Percentiles rank a stretch among this genome's conserved stretches.
Conservation (phyloP, 306 rosid species). For the Trifolium pratense region DNA sequence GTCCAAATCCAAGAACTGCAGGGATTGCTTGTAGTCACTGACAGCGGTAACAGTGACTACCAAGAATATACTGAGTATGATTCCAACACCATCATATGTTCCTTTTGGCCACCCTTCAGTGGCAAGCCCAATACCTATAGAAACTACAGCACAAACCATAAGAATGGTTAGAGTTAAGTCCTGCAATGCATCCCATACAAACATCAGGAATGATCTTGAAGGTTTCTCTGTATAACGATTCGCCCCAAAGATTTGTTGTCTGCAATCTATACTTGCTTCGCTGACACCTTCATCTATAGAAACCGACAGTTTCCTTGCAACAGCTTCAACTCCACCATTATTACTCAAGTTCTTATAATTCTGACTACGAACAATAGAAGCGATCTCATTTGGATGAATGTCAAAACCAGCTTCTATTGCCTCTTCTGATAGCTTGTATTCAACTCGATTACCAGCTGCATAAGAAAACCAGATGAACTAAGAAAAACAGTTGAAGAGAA, state of each 20-base stretch:
- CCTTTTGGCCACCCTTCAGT: slow-evolving; percentile 98
- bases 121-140: slow-evolving; percentile 80
- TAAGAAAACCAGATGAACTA: slow-evolving; percentile 43
- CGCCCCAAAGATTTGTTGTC: slow-evolving; percentile 79
- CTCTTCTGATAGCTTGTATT: slow-evolving; percentile 66
- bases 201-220: slow-evolving; percentile 65
- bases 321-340: slow-evolving; percentile 65
- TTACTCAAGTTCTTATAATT: slow-evolving; percentile 51
- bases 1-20: slow-evolving; percentile 87
- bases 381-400: slow-evolving; percentile 89
- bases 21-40: slow-evolving; percentile 87
- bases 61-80: slow-evolving; percentile 73
- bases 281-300: slow-evolving; percentile 64
- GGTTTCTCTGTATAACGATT: slow-evolving; percentile 83
- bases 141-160: slow-evolving; percentile 81
- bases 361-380: slow-evolving; percentile 71
- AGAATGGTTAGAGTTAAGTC: slow-evolving; percentile 87
- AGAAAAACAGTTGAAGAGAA: slow-evolving; percentile 36
- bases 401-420: slow-evolving; percentile 72
- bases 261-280: slow-evolving; percentile 49
- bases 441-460: slow-evolving; percentile 69
- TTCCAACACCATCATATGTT: slow-evolving; percentile 86
- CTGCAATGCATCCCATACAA: slow-evolving; percentile 90
- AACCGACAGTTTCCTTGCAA: slow-evolving; percentile 61
- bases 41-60: slow-evolving; percentile 89